Base-by-base conservation (phyloP, 192 early-diverging fungal genomes). In the Coemansia guatemalensis region DNA sequence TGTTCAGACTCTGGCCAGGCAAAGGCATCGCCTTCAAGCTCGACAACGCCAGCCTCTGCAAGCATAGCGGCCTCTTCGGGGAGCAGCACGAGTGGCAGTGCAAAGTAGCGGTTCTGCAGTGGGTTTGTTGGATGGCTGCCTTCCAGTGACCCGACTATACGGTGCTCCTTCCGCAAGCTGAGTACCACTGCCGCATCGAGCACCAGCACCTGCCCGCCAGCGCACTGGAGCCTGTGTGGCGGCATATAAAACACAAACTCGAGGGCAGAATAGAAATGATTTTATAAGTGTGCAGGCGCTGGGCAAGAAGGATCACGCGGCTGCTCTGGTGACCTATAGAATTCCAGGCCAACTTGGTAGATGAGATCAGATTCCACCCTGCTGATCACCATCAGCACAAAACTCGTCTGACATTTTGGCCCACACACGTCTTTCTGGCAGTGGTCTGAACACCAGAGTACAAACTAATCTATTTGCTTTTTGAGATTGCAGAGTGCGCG, bases 71-170 rank as follows among this genome's bases (percentile, higher is more conserved):
- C 81, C 59, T 93, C 91, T 55, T 93, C 93, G 14, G 86, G 86
- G 24, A 89, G 61, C n/a, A 95, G 73, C 7, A 84, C 32, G 2
- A 93, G 71, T 1, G 93, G 93, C 21, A 95, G 70, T 0, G 86
- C 86, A 64, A 86, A 87, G 67, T 88, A 91, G 17, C 77, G 82
- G 74, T 92, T 95, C 71, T 95, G 93, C 61, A 88, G 67, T 0
- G 93, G 89, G 56, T 82, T 84, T 12, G 81, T 64, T 7, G 90
- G 87, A 2, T 92, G 75, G 12, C 85, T 85, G 4, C 90, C 93
- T 6, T 87, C 73, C 14, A 92, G 69, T 0, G 88, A 80, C 8
- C 92, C 91, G 14, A 90, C 79, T 22, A 93, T 85, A 24, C 83
- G 77, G 50, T 85, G 66, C 9, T 82, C 58, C 14, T 64, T 75